These are phyloP conservation scores for Flaveria linearis DNA, from an alignment of 129 eudicot species.

Conservation along the genomic window DNA sequence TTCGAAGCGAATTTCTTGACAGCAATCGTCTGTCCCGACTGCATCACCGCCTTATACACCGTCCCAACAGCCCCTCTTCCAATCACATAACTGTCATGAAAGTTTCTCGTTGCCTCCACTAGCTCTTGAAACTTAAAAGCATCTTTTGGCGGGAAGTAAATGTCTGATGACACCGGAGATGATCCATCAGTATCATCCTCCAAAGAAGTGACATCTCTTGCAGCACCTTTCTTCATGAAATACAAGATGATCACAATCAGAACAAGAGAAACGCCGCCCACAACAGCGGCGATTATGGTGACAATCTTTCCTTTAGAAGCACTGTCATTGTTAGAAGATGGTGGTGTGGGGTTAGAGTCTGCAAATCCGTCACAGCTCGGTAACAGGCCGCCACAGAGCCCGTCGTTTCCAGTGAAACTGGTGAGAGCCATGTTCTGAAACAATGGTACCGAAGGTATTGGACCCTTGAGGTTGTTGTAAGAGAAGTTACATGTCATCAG, in stretches of 20 bases:
- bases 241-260: constrained; percentile 63
- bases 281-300: constrained; percentile 52
- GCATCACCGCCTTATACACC: constrained; percentile 91
- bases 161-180: constrained; percentile 55
- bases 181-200: constrained; percentile 50
- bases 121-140: constrained; percentile 85
- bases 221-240: constrained; percentile 60
- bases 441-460: constrained; percentile 64
- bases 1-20: constrained; percentile 90
- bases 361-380: constrained; percentile 46
- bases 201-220: constrained; percentile 32
- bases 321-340: constrained; percentile 28
- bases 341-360: constrained; percentile 29
- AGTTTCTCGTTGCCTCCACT: constrained; percentile 77
- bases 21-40: constrained; percentile 65
- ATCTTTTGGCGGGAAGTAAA: constrained; percentile 90
- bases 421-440: constrained; percentile 67
- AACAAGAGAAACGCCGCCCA: constrained; percentile 81
- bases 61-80: constrained; percentile 97
- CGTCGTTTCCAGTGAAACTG: constrained; percentile 75
- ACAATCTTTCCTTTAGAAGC: constrained; percentile 56
- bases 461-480: constrained; percentile 67
- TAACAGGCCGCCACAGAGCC: constrained; percentile 89
- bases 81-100: constrained; percentile 67
- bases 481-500: constrained; percentile 81